These are phyloP conservation scores for Fusarium miscanthi DNA, from an alignment of 2,329 filamentous ascomycete genomes.

Conservation along the genomic window DNA sequence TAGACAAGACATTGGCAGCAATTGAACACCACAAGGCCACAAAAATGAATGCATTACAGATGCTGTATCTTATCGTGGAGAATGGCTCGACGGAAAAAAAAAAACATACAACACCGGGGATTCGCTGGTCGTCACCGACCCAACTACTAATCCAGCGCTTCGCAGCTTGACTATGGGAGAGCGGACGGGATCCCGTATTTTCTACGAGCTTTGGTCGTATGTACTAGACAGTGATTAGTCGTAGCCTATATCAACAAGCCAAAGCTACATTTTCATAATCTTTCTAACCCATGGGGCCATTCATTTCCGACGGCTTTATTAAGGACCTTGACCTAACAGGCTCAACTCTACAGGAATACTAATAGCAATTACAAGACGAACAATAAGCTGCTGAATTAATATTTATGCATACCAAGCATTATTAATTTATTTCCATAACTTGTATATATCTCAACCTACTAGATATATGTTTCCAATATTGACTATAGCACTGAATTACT, in stretches of 20 bases:
- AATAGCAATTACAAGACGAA: too few relatives aligned
- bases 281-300: background rate
- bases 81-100: background rate
- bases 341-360: background rate
- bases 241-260: fast-evolving
- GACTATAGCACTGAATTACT: background rate
- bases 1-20: background rate
- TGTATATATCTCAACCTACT: fast-evolving
- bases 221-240: fast-evolving
- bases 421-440: too few relatives aligned
- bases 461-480: background rate
- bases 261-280: fast-evolving
- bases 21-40: background rate
- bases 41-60: background rate
- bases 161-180: background rate
- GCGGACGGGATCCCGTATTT: background rate
- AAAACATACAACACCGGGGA: conserved; percentile 2
- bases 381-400: background rate
- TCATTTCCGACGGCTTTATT: background rate
- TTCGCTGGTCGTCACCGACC: background rate
- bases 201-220: conserved; percentile 2
- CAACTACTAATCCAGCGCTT: conserved; percentile 1
- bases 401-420: background rate
- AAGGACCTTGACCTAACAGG: background rate
- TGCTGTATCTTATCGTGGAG: fast-evolving